These are phyloP conservation scores for Chrysoporthe deuterocubensis DNA, from an alignment of 2,329 filamentous ascomycete genomes.

Conservation along the genomic window DNA sequence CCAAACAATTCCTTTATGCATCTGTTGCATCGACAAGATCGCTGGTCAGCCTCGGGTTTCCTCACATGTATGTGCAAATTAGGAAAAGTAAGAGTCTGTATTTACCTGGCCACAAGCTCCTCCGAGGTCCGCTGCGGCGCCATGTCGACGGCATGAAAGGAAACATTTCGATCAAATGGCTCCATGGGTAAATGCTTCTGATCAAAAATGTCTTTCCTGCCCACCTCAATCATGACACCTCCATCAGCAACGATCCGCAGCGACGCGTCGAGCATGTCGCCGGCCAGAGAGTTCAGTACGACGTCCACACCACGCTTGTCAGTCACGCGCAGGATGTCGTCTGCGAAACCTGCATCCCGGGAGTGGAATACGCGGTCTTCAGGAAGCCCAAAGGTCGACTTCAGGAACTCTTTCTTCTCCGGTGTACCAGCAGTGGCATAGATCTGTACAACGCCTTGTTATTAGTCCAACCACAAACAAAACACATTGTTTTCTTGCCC, in stretches of 20 bases:
- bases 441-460: constrained; percentile 30
- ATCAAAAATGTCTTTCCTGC: constrained; percentile 22
- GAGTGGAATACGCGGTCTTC: constrained; percentile 36
- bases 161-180: constrained; percentile 29
- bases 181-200: constrained; percentile 33
- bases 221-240: constrained; percentile 25
- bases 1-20: constrained; percentile 29
- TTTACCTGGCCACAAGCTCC: neutral
- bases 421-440: constrained; percentile 39
- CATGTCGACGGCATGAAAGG: constrained; percentile 32
- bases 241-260: constrained; percentile 20
- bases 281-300: constrained; percentile 32
- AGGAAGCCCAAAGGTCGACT: constrained; percentile 36
- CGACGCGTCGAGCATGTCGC: constrained; percentile 33
- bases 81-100: no score
- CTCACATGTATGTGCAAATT: no score
- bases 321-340: constrained; percentile 33
- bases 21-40: no score
- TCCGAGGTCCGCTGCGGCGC: neutral
- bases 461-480: no score
- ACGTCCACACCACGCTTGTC: constrained; percentile 32
- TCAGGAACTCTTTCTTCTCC: constrained; percentile 38
- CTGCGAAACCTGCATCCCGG: constrained; percentile 33
- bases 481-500: no score
- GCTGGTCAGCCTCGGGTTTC: no score